Base-by-base conservation (phyloP, 2,329 filamentous ascomycete species). In the Bimuria novae-zelandiae region DNA sequence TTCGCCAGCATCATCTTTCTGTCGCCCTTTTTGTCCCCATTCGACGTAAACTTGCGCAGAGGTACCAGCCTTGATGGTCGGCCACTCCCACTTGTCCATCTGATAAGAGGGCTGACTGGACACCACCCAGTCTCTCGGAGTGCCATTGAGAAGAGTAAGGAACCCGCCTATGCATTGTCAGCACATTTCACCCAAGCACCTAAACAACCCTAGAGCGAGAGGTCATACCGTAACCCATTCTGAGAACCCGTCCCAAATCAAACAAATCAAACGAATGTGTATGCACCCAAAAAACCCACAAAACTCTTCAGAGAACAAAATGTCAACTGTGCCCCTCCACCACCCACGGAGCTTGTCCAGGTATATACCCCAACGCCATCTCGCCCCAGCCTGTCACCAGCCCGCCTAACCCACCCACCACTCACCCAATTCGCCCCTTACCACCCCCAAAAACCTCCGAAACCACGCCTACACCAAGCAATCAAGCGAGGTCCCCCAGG, bases 91-190 rank as follows among this genome's bases (percentile, higher is more conserved):
- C 1, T 62, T 59, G 36, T 69, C 66, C 72, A 77, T 75, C 48
- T 76, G 71, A 54, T 75, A 75, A 2, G 69, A 67, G 29, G 64
- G 60, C 30, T 67, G 62, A 21, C 61, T 52, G 27, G 49, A 64
- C 43, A 71, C 49, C 11, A 54, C 65, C 72, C 70, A 76, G 43
- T 71, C 67, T 35, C 73, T 71, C 2, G 74, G 72, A n/a, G 71
- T 75, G 17, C 73, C 74, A 61, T 77, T 77, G 42, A 77, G 61
- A 21, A 76, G 49, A 11, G 72, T 72, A 39, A 77, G 59, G 25
- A 60, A 69, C 50, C 74, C 73, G 39, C 69, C 71, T 68, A 40
- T 36, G 33, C 29, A 30, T 4, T 55, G 29, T 59, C 30, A 60
- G 52, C n/a, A n/a, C n/a, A n/a, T n/a, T n/a, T 36, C 49, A 33